Base-by-base conservation (phyloP, 164 flowering plant species). In the Cinnamomum chago region DNA sequence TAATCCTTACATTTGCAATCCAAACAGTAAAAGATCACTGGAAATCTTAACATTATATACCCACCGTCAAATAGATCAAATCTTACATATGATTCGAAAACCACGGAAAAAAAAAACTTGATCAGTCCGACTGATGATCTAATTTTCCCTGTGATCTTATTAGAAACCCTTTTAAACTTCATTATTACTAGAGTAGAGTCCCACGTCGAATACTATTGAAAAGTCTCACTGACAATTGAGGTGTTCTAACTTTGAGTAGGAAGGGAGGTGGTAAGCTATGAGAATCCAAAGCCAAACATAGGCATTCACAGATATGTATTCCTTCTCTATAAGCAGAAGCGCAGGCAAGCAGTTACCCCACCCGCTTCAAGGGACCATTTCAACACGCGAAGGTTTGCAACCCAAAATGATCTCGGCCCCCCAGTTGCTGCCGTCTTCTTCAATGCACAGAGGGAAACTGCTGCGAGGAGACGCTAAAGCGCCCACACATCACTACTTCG, bases 221-320 rank as follows among this genome's bases (percentile, higher is more conserved):
- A 40, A 40, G 47, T 40, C 47, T 40, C 47, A 9, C 10, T 40
- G 10, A 40, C 47, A 40, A 40, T 40, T 9, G 47, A 0, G 47
- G 5, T 40, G 47, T 55, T 55, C 14, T 55, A 5, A 55, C 14
- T 22, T 15, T 14, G 27, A 28, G 62, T 79, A 92, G 97, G 98
- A 62, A 86, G 70, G 52, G 98, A 93, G 75, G 73, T 88, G 72
- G 85, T 89, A 81, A 80, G 72, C 68, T 93, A 93, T 70, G 98
- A 93, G 72, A 83, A 86, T 65, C 98, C 98, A 62, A 82, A 84
- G 86, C 98, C 98, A 62, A 88, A 87, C 76, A 91, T 93, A 81
- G 98, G 98, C 71, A 93, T 93, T 70, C 98, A 91, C 86, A 86
- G 98, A 84, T 91, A 85, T 78, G 97, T 86, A 74, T 91, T 91